These are phyloP conservation scores for Cardamine resedifolia DNA, from an alignment of 345 rosid species.

Conservation along the genomic window DNA sequence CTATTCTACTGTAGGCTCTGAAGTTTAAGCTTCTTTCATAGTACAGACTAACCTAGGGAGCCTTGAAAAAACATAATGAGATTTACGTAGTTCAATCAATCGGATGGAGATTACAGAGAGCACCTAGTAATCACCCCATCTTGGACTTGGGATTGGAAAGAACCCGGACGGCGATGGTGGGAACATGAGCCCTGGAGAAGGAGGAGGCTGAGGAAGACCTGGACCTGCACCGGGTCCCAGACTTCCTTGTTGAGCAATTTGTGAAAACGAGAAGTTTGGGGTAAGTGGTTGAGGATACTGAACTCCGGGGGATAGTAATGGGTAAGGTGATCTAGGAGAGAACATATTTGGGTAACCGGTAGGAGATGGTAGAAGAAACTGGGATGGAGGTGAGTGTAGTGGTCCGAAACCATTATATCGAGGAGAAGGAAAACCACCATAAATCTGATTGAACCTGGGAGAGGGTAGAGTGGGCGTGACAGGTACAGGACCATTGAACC, in stretches of 20 bases:
- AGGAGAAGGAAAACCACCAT: conserved; percentile 54
- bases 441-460: conserved; percentile 50
- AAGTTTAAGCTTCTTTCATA: conserved; percentile 21
- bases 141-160: conserved; percentile 37
- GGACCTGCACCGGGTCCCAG: conserved; percentile 72
- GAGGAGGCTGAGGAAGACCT: conserved; percentile 61
- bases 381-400: conserved; percentile 80
- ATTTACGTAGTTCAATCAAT: neutral
- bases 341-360: conserved; percentile 55
- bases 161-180: conserved; percentile 46
- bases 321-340: conserved; percentile 77
- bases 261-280: conserved; percentile 76
- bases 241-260: conserved; percentile 63
- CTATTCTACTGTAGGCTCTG: conserved; percentile 29
- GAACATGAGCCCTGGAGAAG: conserved; percentile 63
- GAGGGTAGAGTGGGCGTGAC: conserved; percentile 47
- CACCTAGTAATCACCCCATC: conserved; percentile 33
- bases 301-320: conserved; percentile 68
- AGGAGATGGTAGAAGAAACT: conserved; percentile 76
- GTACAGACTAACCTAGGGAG: conserved; percentile 24
- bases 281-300: conserved; percentile 78
- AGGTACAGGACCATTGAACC: conserved; percentile 58
- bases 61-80: neutral
- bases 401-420: conserved; percentile 58
- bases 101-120: neutral